Evolutionary conservation across 441 rosid genomes (phyloP).

Genomic region (Rhodomyrtus psidioides): DNA sequence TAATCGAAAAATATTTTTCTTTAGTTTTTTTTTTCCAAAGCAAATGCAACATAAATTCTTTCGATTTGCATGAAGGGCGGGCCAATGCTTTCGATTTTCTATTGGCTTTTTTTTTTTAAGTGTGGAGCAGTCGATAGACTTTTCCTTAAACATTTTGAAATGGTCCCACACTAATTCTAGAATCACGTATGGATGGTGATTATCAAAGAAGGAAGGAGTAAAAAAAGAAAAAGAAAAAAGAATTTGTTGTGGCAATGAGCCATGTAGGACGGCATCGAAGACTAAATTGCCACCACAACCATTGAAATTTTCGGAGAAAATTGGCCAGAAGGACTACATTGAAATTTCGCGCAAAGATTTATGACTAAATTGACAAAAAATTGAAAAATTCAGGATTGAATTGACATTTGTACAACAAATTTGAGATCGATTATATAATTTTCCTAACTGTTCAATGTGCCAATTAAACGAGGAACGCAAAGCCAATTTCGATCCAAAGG

Average conservation of each 20-base stretch:
- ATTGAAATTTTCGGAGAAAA: accelerated
- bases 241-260: neutral
- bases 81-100: neutral
- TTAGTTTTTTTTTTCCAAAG: neutral
- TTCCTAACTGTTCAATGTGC: neutral
- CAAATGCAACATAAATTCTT: neutral
- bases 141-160: neutral
- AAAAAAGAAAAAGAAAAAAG: neutral
- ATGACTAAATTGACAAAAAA: neutral
- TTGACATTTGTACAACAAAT: accelerated
- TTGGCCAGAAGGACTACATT: neutral
- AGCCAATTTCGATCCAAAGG: neutral
- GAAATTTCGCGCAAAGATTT: too few relatives aligned
- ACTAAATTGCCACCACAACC: neutral
- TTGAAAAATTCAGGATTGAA: accelerated
- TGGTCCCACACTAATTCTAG: neutral
- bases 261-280: accelerated
- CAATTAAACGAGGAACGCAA: neutral
- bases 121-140: neutral
- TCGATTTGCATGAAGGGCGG: neutral
- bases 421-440: accelerated
- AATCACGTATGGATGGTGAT: neutral
- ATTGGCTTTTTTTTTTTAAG: neutral
- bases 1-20: neutral
- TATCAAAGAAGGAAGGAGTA: neutral